Evolutionary conservation across 2,329 filamentous ascomycete species (phyloP), one percentile per base, ranked within the genome.

Genomic region (Tolypocladium ovalisporum): DNA sequence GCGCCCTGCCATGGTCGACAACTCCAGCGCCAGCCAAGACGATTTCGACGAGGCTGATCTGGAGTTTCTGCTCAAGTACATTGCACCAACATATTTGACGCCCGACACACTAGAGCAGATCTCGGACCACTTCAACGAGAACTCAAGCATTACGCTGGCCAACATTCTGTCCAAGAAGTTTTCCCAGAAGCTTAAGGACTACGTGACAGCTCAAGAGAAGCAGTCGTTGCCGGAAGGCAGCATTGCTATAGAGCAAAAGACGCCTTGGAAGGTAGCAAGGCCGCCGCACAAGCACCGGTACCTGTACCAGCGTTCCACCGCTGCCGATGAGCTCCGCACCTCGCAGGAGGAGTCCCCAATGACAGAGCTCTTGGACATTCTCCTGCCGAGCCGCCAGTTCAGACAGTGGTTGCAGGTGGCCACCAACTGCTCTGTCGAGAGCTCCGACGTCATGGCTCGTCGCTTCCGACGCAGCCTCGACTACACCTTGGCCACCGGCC

Each of bases 251-350:
- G 82, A 86, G 65, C 77, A 77, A 52, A 74, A 74, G 60, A 81
- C 76, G 47, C 73, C 75, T 0, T 94, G 89, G 89, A 83, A 80
- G 60, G 87, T 95, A 10, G 89, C 94, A 8, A 82, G 84, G 36
- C 94, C 94, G 42, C 94, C 94, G 0, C 92, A 99, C 75, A 99
- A 99, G 76, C 91, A 97, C 68, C 89, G 92, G 17, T 99, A 88
- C 70, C 78, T 96, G 2, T 99, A 94, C 72, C 81, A 89, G 59
- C 85, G 90, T 63, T 76, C 73, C 62, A 78, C 66, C 54, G 72
- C 73, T 56, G 61, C 71, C 53, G 61, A 71, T 58, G 64, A 74
- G 54, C 63, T 70, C 54, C 70, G 70, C 52, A 67, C 69, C 6
- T 65, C 68, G 4, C 63, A 72, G 47, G 73, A 78, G 51, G 71